Percentiles rank a stretch among this genome's conserved stretches.
These are phyloP conservation scores for Sextonia rubra DNA, from an alignment of 164 flowering plant genomes.

Conservation along the genomic window DNA sequence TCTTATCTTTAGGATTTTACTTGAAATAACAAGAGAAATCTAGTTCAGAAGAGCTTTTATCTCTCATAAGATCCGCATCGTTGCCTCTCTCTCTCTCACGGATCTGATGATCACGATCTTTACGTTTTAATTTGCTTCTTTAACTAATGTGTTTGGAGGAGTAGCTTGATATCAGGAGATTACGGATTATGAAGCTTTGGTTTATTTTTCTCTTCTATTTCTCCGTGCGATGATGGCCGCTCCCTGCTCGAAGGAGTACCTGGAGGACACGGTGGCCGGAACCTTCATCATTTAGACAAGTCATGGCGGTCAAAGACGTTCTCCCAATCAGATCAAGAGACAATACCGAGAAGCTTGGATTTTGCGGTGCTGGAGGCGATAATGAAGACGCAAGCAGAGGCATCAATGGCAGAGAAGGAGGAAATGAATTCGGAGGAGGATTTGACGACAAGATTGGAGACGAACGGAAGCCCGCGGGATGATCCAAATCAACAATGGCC, in stretches of 20 bases:
- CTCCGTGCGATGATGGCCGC: slow-evolving; percentile 36
- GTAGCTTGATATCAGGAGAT: too few relatives aligned
- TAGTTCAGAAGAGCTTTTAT: too few relatives aligned
- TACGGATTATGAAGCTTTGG: too few relatives aligned
- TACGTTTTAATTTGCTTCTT: too few relatives aligned
- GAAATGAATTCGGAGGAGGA: slow-evolving; percentile 40
- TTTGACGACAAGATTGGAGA: slow-evolving; percentile 37
- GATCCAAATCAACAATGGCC: too few relatives aligned
- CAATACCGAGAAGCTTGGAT: slow-evolving; percentile 53
- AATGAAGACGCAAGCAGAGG: slow-evolving; percentile 45
- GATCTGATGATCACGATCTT: too few relatives aligned
- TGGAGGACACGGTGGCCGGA: slow-evolving; percentile 28
- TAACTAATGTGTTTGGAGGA: too few relatives aligned
- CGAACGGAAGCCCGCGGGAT: slow-evolving; percentile 56
- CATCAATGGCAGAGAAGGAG: slow-evolving; percentile 34
- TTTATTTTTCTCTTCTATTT: too few relatives aligned
- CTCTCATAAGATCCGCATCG: too few relatives aligned
- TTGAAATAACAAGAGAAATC: too few relatives aligned
- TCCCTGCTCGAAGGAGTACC: slow-evolving; percentile 43
- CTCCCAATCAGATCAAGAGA: slow-evolving; percentile 46
- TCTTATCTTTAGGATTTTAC: too few relatives aligned
- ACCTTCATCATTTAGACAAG: slow-evolving; percentile 37
- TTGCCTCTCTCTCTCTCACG: too few relatives aligned
- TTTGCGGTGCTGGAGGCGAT: slow-evolving; percentile 40
- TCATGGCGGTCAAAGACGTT: slow-evolving; percentile 32